Base-by-base conservation (phyloP, 768 basidiomycete species). In the Russula sp. region DNA sequence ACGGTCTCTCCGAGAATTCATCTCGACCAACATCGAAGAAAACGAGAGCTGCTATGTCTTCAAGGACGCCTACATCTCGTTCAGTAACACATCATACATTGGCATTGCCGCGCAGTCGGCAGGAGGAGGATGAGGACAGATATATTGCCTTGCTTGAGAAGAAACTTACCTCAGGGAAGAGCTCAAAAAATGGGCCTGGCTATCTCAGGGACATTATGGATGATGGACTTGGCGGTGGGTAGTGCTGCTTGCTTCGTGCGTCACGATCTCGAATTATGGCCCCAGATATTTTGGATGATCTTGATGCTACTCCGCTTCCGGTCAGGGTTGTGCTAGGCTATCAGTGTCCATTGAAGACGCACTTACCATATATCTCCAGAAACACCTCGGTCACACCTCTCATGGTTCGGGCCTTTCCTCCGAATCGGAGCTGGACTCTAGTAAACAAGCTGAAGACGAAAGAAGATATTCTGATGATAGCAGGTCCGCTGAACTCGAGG, bases 141-240 rank as follows among this genome's bases (percentile, higher is more conserved):
- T 92, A 95, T 71, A 97, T 98, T 50, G 81, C 85, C 0, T 87
- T 89, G 75, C 76, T 97, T 13, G 95, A 98, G 73, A 78, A 81
- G 0, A 88, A 87, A 73, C 81, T 97, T 20, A 86, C 90, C 3
- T 79, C 86, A 69, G 57, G 73, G 40, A 76, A 80, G 62, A 72
- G 62, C 1, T 71, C 71, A 18, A 73, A 72, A 59, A 73, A 76
- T 51, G 74, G 78, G 62, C 76, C 78, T 58, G 80, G 81, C 66
- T 80, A 73, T 55, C 71, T 73, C 20, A 79, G 75, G 28, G 77
- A 75, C 0, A 72, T 80, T 38, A 87, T 85, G 44, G 84, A 84
- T 2, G 95, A 98, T 74, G 94, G 93, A 5, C 76, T 97, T 18
- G 91, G 88, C 70, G 95, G 95, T 93, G 71, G 30, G 80, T 74